Base-by-base conservation (phyloP, 164 flowering plant genomes). In the Macadamia tetraphylla region DNA sequence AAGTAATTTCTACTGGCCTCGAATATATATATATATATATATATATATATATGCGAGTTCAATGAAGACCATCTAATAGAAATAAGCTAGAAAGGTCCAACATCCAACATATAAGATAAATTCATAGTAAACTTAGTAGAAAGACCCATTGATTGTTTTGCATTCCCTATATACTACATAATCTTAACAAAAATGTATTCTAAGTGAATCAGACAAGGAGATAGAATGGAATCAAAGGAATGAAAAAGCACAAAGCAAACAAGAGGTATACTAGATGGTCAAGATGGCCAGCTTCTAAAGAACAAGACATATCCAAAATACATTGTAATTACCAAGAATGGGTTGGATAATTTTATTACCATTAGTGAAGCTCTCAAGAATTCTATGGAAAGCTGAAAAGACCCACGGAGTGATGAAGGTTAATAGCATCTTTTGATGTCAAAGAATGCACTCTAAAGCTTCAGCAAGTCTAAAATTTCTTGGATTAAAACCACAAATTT, bases 391-490 rank as follows among this genome's bases (percentile, higher is more conserved):
- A 53, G 57, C 57, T 35, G 40, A 2, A 35, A 53, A 2, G 57
- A 53, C 57, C 18, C 18, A 53, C 14, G 17, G 15, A 53, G 18
- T 17, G 17, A 53, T 17, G 2, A 6, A 23, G 29, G 29, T 18
- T 18, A 8, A 57, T 10, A 18, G 29, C 1, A 57, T 57, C 29
- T 30, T 18, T 57, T 18, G 59, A 57, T 57, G 59, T 18, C 11
- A 57, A 57, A 57, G 59, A 6, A 57, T 57, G 59, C 30, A 57
- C 59, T 57, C 59, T 57, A 57, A 57, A 23, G 59, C 29, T 8
- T 30, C 59, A 57, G 18, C 59, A 57, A 57, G 15, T 23, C 30
- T 29, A 18, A 57, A 57, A 11, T 29, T 18, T 7, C 59, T 57
- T 57, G 30, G 6, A 57, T 4, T 18, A 29, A 57, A 18, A 18